Evolutionary conservation across 345 rosid genomes (phyloP).

Genomic region (Rhodamnia argentea): DNA sequence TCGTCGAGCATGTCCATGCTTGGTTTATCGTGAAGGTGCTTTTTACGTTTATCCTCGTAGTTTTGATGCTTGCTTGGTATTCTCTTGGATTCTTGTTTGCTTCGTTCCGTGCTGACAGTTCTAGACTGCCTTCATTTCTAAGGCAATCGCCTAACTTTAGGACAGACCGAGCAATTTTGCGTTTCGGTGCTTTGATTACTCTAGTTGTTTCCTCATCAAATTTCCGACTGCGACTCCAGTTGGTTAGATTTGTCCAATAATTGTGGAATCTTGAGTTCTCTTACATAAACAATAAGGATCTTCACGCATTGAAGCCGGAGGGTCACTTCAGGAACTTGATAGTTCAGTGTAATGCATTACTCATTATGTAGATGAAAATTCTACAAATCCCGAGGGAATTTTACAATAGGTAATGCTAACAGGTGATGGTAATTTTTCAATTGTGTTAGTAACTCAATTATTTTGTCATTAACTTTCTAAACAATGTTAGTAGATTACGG

Average conservation of each 20-base stretch:
- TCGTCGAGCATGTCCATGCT: not conserved
- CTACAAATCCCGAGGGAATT: not conserved
- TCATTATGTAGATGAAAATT: not conserved
- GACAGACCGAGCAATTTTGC: not conserved
- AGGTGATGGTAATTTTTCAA: not conserved
- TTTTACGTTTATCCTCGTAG: not conserved
- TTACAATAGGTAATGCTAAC: not conserved
- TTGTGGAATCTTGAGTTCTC: not conserved
- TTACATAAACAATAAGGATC: not conserved
- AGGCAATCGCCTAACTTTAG: not conserved
- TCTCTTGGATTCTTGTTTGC: not conserved
- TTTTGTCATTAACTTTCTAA: not conserved
- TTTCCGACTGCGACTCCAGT: not conserved
- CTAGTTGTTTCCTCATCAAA: not conserved
- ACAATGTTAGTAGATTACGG: not conserved
- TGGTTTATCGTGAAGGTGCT: not conserved
- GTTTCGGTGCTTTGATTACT: not conserved
- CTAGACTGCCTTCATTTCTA: not conserved
- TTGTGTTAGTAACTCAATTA: not conserved
- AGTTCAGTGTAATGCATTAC: too few relatives aligned
- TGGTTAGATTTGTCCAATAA: not conserved
- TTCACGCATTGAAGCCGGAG: not conserved
- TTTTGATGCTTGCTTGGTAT: not conserved
- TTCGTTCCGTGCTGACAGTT: not conserved
- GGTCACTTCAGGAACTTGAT: too few relatives aligned